Percentiles rank a stretch among this genome's conserved stretches.
phyloP scores from a whole-genome alignment of 306 rosid species.

The Acacia confusa region DNA sequence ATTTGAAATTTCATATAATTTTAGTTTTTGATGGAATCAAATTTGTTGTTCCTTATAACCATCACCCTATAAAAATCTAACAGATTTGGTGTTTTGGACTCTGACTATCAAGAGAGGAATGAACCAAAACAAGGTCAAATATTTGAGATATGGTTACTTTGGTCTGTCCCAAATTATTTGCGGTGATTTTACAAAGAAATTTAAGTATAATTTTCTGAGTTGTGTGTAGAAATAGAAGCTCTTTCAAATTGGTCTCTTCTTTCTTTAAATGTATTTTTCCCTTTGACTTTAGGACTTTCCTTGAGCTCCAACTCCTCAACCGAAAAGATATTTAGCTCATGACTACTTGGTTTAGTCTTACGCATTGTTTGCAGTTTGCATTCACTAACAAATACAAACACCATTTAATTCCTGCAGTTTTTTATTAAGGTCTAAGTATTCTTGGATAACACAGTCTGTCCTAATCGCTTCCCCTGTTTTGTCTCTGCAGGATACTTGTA shows the following conservation, averaged over 20 bases:
- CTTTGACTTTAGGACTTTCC: not conserved
- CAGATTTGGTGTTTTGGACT: not conserved
- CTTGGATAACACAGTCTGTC: not conserved
- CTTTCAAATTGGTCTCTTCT: not conserved
- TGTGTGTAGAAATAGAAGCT: not conserved
- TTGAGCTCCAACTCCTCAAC: not conserved
- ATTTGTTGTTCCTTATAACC: not conserved
- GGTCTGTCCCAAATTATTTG: not conserved
- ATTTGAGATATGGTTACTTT: not conserved
- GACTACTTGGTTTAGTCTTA: not conserved
- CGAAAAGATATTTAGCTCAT: not conserved
- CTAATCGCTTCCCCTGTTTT: slow-evolving; percentile 31
- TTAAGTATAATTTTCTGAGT: not conserved
- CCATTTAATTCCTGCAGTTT: slow-evolving; percentile 7
- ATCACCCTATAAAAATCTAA: not conserved
- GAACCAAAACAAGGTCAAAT: not conserved
- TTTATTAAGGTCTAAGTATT: not conserved
- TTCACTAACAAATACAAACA: not conserved
- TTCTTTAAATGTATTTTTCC: not conserved
- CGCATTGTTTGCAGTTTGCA: not conserved
- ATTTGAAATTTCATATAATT: not conserved
- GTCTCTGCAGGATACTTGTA: slow-evolving; percentile 53
- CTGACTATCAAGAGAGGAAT: not conserved
- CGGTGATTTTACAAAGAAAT: not conserved
- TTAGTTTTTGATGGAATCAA: not conserved